Conservation (phyloP, 2,329 filamentous ascomycete species). For the Sporothrix globosa region DNA sequence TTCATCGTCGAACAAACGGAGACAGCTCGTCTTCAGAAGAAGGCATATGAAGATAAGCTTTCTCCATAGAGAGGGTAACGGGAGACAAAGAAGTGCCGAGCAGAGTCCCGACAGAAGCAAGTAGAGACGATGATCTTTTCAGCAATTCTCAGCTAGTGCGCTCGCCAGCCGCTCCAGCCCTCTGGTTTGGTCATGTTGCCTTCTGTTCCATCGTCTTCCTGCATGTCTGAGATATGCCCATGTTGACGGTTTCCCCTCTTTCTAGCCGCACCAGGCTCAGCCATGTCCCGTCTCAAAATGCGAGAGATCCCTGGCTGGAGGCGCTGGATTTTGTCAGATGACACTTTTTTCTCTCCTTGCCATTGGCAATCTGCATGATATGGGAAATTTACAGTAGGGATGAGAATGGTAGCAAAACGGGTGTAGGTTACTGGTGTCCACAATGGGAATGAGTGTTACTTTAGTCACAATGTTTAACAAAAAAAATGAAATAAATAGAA, state of each 20-base stretch:
- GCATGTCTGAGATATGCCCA: conserved; percentile 20
- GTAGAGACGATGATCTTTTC: not conserved
- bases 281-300: conserved; percentile 23
- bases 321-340: conserved; percentile 22
- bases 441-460: not conserved
- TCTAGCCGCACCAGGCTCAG: not conserved
- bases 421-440: no score
- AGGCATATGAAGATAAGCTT: not conserved
- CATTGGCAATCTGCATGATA: not conserved
- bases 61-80: not conserved
- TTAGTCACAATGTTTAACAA: no score
- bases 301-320: conserved; percentile 12
- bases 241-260: conserved; percentile 23
- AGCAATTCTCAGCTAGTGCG: not conserved
- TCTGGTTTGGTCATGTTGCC: not conserved
- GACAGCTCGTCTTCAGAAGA: not conserved
- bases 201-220: not conserved
- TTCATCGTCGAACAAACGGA: not conserved
- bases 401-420: not conserved
- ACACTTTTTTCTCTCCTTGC: not conserved
- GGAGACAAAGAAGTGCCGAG: conserved; percentile 12
- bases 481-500: not conserved
- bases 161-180: conserved; percentile 2
- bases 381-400: not conserved
- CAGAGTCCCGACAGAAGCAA: not conserved